These are phyloP conservation scores for Ophiocytium majus DNA, from an alignment of 352 stramenopile genomes.

Conservation along the genomic window DNA sequence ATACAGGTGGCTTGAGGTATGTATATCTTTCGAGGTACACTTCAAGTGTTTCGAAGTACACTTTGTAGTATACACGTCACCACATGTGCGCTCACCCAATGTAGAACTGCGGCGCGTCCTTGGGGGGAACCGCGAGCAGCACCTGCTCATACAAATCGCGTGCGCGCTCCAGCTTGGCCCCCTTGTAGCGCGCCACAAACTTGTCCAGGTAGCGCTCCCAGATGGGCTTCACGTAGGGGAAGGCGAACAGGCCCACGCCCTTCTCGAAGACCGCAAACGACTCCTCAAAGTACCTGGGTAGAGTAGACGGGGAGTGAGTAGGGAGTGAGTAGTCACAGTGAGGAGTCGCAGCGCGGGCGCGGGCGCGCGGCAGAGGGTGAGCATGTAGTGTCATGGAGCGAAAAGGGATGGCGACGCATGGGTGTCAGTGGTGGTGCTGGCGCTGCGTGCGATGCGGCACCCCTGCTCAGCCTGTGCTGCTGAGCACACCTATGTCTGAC, in stretches of 20 bases:
- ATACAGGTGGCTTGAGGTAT: constrained; percentile 92
- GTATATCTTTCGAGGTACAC: no score
- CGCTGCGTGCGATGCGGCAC: no score
- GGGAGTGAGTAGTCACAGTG: no score
- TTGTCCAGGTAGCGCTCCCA: constrained; percentile 90
- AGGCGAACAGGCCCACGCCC: constrained; percentile 78
- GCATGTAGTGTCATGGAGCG: no score
- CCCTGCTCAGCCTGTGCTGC: no score
- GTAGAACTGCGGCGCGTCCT: constrained; percentile 75
- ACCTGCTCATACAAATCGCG: constrained; percentile 93
- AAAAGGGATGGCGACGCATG: no score
- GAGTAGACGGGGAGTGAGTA: neutral
- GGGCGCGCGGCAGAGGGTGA: no score
- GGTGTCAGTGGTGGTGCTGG: no score
- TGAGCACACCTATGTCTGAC: no score
- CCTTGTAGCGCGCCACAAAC: constrained; percentile 91
- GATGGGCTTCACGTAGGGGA: constrained; percentile 89
- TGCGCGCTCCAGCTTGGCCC: constrained; percentile 91
- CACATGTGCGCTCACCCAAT: constrained; percentile 47
- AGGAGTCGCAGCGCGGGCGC: no score
- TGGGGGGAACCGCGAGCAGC: constrained; percentile 40
- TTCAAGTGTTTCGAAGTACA: no score
- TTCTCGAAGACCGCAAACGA: constrained; percentile 70
- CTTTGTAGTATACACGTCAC: no score
- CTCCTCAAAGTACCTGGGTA: constrained; percentile 85